Evolutionary conservation across 2,329 filamentous ascomycete species (phyloP).

Genomic region (Exutisphaerella laricina): DNA sequence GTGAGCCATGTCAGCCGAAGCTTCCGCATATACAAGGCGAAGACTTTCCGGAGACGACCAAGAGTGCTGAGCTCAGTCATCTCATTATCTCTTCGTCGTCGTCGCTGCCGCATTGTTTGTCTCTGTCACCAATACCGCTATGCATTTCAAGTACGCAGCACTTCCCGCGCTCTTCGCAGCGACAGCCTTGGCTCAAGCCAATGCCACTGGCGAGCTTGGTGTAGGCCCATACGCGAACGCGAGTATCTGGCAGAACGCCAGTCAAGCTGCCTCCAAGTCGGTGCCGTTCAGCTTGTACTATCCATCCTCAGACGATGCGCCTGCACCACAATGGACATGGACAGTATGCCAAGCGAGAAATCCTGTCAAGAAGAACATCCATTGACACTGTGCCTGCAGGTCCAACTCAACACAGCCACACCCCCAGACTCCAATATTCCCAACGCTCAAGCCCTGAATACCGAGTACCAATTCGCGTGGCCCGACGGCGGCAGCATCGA

Average conservation of each 20-base stretch:
- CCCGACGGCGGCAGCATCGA: not conserved
- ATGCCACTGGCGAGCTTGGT: slow-evolving; percentile 5
- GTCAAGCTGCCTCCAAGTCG: not conserved
- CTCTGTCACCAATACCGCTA: not conserved
- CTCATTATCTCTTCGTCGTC: not conserved
- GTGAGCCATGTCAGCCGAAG: not conserved
- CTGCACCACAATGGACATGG: slow-evolving; percentile 2
- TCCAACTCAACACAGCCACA: slow-evolving; percentile 1
- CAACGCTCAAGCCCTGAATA: slow-evolving; percentile 6
- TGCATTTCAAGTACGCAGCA: slow-evolving; percentile 1
- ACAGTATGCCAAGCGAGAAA: not conserved
- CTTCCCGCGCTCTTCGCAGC: slow-evolving; percentile 1
- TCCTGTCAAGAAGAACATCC: no score
- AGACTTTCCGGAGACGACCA: not conserved
- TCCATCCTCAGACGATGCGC: not conserved
- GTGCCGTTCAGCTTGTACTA: slow-evolving; percentile 5
- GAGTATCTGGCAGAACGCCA: not conserved
- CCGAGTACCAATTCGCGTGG: slow-evolving; percentile 2
- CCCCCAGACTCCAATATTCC: not conserved
- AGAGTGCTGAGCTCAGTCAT: not conserved
- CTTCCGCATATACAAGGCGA: not conserved
- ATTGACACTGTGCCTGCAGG: not conserved
- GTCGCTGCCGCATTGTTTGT: not conserved
- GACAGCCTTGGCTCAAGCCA: slow-evolving; percentile 3
- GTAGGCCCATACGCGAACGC: slow-evolving; percentile 3